phyloP scores from a whole-genome alignment of 495 filamentous ascomycete genomes.

The Annulohypoxylon maeteangense region DNA sequence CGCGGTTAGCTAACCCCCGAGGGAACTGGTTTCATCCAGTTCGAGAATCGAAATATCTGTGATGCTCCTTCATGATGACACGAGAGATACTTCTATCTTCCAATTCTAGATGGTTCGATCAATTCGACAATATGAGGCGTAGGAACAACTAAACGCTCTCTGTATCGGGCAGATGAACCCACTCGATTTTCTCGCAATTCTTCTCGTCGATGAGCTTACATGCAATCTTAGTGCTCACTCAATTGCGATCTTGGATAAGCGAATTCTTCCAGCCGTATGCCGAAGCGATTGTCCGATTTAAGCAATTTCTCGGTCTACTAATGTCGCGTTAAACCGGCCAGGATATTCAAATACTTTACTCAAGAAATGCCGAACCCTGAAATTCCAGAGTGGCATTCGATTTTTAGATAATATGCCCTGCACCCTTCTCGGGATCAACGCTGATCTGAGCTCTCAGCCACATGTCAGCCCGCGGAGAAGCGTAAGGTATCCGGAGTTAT shows the following conservation, averaged over 20 bases:
- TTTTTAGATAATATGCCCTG: background rate
- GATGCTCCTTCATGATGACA: slow-evolving; percentile 47
- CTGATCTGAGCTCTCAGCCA: slow-evolving; percentile 16
- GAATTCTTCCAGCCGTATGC: slow-evolving; percentile 48
- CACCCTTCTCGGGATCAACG: background rate
- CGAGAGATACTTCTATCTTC: slow-evolving; percentile 52
- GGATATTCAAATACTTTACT: slow-evolving; percentile 38
- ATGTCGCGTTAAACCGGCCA: slow-evolving; percentile 45
- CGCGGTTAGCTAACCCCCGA: no score
- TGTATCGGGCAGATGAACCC: slow-evolving; percentile 51
- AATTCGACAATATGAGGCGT: slow-evolving; percentile 41
- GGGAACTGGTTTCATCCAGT: slow-evolving; percentile 43
- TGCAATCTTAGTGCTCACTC: slow-evolving; percentile 27
- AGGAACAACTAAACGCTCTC: slow-evolving; percentile 48
- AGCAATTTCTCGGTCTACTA: slow-evolving; percentile 47
- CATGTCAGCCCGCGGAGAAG: slow-evolving; percentile 8
- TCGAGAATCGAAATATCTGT: slow-evolving; percentile 47
- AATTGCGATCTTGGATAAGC: slow-evolving; percentile 48
- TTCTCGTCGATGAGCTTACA: slow-evolving; percentile 44
- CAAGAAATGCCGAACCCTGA: slow-evolving; percentile 30
- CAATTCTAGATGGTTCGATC: slow-evolving; percentile 49
- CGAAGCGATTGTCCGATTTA: slow-evolving; percentile 48
- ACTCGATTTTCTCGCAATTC: slow-evolving; percentile 49
- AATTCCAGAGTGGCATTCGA: slow-evolving; percentile 31
- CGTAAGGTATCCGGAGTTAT: slow-evolving; percentile 8